Evolutionary conservation across 352 stramenopile genomes (phyloP).

Genomic region (Globisporangium takayamanum): DNA sequence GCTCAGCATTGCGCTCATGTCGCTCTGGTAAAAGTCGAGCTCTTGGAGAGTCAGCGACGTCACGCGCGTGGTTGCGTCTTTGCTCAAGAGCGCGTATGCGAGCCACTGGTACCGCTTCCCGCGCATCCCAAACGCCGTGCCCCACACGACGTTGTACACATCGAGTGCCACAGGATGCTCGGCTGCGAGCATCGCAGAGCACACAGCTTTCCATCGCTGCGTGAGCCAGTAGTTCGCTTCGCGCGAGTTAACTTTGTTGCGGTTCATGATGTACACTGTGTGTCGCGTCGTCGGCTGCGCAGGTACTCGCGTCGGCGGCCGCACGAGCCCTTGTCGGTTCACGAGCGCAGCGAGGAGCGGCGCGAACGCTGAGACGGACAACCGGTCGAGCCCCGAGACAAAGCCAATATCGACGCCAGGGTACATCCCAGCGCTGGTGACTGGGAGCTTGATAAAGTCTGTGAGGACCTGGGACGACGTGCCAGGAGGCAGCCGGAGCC

Average conservation of each 20-base stretch:
- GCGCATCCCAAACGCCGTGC: background rate
- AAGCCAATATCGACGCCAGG: background rate
- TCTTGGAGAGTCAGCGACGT: background rate
- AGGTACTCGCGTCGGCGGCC: background rate
- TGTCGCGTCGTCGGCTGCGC: background rate
- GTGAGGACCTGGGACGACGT: background rate
- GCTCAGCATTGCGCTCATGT: constrained; percentile 18
- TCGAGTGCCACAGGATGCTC: background rate
- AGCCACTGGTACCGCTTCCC: constrained; percentile 10
- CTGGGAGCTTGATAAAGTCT: constrained; percentile 2
- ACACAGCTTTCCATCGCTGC: constrained; percentile 1
- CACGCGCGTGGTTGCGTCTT: constrained; percentile 1
- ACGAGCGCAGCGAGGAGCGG: background rate
- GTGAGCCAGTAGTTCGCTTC: background rate
- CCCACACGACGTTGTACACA: background rate
- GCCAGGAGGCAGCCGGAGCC: background rate
- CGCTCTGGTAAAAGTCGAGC: background rate
- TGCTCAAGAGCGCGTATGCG: constrained; percentile 9
- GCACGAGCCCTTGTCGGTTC: background rate
- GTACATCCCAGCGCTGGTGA: constrained; percentile 1
- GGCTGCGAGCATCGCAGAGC: background rate
- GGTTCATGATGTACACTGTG: too few relatives aligned
- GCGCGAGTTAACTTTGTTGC: too few relatives aligned
- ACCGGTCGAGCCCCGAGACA: background rate
- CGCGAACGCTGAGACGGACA: background rate